These are phyloP conservation scores for Triticum urartu DNA, from an alignment of 176 grass and related monocot genomes.

Conservation along the genomic window DNA sequence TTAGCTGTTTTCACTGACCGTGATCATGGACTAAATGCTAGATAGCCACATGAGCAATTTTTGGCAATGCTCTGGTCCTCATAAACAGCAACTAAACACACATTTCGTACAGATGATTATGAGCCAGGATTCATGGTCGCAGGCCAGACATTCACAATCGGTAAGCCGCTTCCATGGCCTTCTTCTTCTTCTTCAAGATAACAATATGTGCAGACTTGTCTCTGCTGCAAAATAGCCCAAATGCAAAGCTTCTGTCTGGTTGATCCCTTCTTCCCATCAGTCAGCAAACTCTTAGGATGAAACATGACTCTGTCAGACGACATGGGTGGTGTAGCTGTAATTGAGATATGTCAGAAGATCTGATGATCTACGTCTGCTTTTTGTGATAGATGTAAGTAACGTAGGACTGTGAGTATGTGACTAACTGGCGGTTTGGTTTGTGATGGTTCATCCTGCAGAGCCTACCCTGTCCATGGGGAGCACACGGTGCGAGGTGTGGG, in stretches of 20 bases:
- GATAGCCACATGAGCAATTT: not conserved
- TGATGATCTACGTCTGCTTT: not conserved
- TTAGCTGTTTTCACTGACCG: not conserved
- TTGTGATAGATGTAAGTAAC: not conserved
- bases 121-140: constrained; percentile 75
- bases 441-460: constrained; percentile 36
- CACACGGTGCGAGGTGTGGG: constrained; percentile 59
- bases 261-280: not conserved
- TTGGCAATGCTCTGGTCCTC: not conserved
- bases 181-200: not conserved
- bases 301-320: not conserved
- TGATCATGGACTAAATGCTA: not conserved
- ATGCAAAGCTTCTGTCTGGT: not conserved
- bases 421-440: not conserved
- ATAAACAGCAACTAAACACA: not conserved
- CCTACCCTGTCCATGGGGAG: constrained; percentile 73
- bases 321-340: not conserved
- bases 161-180: constrained; percentile 29
- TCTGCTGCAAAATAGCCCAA: not conserved
- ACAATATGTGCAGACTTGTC: not conserved
- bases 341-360: not conserved
- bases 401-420: not conserved
- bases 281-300: not conserved
- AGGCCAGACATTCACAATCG: constrained; percentile 93
- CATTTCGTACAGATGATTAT: constrained; percentile 50